Conservation (phyloP, 805 yeast genomes). For the Priceomyces haplophilus region DNA sequence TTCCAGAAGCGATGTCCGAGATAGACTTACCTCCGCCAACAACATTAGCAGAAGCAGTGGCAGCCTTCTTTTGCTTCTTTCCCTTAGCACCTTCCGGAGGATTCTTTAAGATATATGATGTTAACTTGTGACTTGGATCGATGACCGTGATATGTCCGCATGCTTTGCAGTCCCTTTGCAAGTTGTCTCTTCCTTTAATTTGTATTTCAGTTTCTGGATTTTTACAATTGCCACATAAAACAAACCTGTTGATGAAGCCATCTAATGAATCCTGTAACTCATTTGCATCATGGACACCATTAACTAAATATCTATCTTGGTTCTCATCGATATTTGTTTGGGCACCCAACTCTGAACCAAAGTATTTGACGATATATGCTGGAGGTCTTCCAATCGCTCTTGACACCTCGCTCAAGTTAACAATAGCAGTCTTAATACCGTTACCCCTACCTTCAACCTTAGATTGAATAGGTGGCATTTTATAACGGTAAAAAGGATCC, state of each 20-base stretch:
- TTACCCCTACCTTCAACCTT: constrained; percentile 99
- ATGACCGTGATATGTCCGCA: constrained; percentile 88
- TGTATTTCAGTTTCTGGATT: constrained; percentile 96
- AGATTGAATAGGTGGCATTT: constrained; percentile 97
- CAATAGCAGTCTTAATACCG: constrained; percentile 95
- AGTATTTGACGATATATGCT: constrained; percentile 85
- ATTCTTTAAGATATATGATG: constrained; percentile 85
- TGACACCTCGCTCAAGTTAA: constrained; percentile 89
- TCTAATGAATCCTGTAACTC: constrained; percentile 92
- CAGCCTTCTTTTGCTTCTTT: constrained; percentile 70
- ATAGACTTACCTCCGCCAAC: constrained; percentile 85
- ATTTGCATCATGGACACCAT: constrained; percentile 88
- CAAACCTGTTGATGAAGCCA: constrained; percentile 90
- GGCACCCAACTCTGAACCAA: constrained; percentile 97
- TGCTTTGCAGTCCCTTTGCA: constrained; percentile 94
- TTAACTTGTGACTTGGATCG: constrained; percentile 82
- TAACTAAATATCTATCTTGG: constrained; percentile 84
- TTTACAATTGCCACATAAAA: constrained; percentile 90
- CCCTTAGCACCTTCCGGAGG: constrained; percentile 64
- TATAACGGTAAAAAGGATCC: constrained; percentile 98
- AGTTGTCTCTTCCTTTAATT: constrained; percentile 67
- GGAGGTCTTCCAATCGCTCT: constrained; percentile 93
- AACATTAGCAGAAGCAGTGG: constrained; percentile 85
- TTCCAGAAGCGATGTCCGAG: constrained; percentile 67
- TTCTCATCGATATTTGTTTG: constrained; percentile 80